Conservation (phyloP, 192 early-diverging fungal species). For the Backusella australiensis region DNA sequence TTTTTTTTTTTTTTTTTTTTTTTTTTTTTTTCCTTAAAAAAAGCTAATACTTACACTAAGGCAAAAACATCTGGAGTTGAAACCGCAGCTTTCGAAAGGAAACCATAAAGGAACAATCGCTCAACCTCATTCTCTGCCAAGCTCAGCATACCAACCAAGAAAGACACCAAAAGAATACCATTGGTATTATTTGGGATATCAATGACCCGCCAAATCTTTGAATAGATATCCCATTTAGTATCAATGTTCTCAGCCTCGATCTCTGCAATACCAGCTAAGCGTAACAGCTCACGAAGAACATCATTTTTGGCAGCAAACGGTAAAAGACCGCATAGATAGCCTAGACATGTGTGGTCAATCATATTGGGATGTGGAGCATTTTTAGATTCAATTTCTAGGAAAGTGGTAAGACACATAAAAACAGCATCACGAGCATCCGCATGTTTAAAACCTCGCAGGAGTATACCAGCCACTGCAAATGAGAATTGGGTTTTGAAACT, state of each 20-base stretch:
- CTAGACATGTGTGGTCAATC: slow-evolving; percentile 52
- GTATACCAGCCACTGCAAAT: slow-evolving; percentile 73
- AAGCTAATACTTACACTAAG: slow-evolving; percentile 58
- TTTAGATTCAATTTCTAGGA: slow-evolving; percentile 67
- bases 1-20: too few species aligned
- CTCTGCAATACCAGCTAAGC: slow-evolving; percentile 44
- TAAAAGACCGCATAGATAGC: slow-evolving; percentile 75
- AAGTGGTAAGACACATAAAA: slow-evolving; percentile 57
- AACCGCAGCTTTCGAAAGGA: slow-evolving; percentile 67
- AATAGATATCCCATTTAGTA: slow-evolving; percentile 32
- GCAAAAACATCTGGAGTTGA: slow-evolving; percentile 66
- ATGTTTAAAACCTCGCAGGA: slow-evolving; percentile 81
- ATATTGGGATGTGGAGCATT: slow-evolving; percentile 26
- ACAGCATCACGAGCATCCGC: slow-evolving; percentile 66
- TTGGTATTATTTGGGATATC: slow-evolving; percentile 59
- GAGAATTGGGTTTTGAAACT: slow-evolving; percentile 83
- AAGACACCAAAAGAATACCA: slow-evolving; percentile 57
- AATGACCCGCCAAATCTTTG: slow-evolving; percentile 55
- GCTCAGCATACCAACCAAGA: slow-evolving; percentile 67
- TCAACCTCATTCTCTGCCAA: slow-evolving; percentile 68
- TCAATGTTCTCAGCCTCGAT: slow-evolving; percentile 35
- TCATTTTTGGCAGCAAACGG: slow-evolving; percentile 68
- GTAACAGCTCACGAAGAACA: slow-evolving; percentile 53
- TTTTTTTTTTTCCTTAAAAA: not conserved
- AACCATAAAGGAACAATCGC: slow-evolving; percentile 66